phyloP scores from a whole-genome alignment of 345 rosid species.

The Sisymbrium irio region DNA sequence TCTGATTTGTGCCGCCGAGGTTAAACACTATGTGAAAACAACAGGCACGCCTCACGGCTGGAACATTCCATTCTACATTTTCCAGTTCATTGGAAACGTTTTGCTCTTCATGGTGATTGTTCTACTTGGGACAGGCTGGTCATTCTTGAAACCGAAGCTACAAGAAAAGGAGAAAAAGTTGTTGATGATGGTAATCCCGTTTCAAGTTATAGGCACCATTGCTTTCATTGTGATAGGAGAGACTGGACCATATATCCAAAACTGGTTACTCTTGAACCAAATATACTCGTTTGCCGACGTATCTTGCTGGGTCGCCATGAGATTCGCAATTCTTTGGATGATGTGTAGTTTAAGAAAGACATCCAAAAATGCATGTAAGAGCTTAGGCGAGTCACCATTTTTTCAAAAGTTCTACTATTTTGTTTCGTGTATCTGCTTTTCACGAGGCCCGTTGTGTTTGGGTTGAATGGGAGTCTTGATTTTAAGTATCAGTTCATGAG shows the following conservation, averaged over 20 bases:
- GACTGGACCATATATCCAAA: slow-evolving; percentile 58
- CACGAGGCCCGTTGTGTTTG: slow-evolving; percentile 68
- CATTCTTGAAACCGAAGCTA: slow-evolving; percentile 46
- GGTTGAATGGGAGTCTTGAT: slow-evolving; percentile 52
- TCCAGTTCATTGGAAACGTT: slow-evolving; percentile 59
- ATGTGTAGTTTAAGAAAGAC: slow-evolving; percentile 45
- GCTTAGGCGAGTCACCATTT: slow-evolving; percentile 58
- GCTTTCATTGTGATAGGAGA: slow-evolving; percentile 77
- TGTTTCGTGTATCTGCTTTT: slow-evolving; percentile 74
- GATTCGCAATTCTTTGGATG: slow-evolving; percentile 74
- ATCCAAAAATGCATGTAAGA: slow-evolving; percentile 52
- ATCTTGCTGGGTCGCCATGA: slow-evolving; percentile 64
- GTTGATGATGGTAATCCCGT: slow-evolving; percentile 78
- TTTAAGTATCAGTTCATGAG: slow-evolving; percentile 83
- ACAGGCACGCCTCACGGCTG: slow-evolving; percentile 88
- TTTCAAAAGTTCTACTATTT: slow-evolving; percentile 74
- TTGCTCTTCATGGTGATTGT: slow-evolving; percentile 81
- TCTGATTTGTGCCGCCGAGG: slow-evolving; percentile 66
- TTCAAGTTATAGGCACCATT: slow-evolving; percentile 26
- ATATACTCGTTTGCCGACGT: slow-evolving; percentile 67
- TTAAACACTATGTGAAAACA: slow-evolving; percentile 59
- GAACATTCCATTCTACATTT: slow-evolving; percentile 71
- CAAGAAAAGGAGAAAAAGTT: slow-evolving; percentile 55
- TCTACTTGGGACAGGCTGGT: slow-evolving; percentile 85
- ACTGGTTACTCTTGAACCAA: slow-evolving; percentile 79